Evolutionary conservation across 2,329 filamentous ascomycete genomes (phyloP).

Genomic region (Hawksworthiomyces lignivorus): DNA sequence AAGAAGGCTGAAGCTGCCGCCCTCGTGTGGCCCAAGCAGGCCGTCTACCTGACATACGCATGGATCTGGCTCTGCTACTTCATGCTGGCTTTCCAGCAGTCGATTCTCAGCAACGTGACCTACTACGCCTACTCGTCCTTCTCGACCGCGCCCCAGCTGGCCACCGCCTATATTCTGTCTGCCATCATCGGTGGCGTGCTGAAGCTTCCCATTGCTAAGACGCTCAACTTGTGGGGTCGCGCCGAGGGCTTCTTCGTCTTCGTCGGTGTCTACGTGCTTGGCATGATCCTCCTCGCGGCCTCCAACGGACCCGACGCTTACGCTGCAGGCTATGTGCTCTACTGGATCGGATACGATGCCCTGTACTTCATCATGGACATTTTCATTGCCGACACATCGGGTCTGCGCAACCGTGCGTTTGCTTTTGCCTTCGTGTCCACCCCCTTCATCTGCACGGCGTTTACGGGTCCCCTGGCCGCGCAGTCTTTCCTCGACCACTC

Average conservation of each 20-base stretch:
- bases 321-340: conserved; percentile 59
- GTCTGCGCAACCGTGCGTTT: conserved; percentile 56
- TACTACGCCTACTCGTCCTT: conserved; percentile 46
- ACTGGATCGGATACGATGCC: conserved; percentile 47
- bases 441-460: conserved; percentile 60
- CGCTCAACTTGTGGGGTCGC: conserved; percentile 60
- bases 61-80: conserved; percentile 36
- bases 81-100: conserved; percentile 29
- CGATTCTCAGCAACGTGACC: conserved; percentile 30
- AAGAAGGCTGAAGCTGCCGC: conserved; percentile 41
- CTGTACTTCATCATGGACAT: conserved; percentile 40
- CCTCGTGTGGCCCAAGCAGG: conserved; percentile 32
- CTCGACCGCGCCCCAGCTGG: conserved; percentile 43
- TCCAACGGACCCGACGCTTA: conserved; percentile 54
- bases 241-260: conserved; percentile 53
- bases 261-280: conserved; percentile 40
- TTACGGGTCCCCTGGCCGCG: conserved; percentile 52
- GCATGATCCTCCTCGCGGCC: conserved; percentile 58
- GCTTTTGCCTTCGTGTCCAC: conserved; percentile 56
- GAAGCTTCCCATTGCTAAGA: conserved; percentile 58
- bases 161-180: conserved; percentile 46
- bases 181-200: conserved; percentile 50
- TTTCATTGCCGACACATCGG: conserved; percentile 61
- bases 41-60: conserved; percentile 25
- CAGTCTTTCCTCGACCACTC: conserved; percentile 41